Conservation (phyloP, 75 land plant genomes). For the Cryptomeria japonica region DNA sequence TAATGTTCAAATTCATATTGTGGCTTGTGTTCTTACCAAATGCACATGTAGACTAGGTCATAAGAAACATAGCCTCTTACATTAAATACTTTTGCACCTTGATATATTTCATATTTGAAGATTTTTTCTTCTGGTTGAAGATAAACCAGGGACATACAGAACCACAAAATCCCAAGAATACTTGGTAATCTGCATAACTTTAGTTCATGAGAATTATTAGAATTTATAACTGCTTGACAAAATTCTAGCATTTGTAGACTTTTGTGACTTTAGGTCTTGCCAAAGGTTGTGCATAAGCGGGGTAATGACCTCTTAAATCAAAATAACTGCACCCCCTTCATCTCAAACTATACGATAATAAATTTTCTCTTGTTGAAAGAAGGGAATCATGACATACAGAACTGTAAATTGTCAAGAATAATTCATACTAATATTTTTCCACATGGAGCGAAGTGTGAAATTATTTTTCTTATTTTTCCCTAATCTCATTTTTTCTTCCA, state of each 20-base stretch:
- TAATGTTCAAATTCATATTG: background rate
- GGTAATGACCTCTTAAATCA: background rate
- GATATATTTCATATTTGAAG: background rate
- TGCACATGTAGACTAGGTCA: background rate
- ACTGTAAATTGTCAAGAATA: background rate
- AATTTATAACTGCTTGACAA: background rate
- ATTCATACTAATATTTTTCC: background rate
- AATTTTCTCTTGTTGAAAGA: background rate
- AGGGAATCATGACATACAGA: constrained; percentile 12
- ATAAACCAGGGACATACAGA: constrained; percentile 9
- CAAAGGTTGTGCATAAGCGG: background rate
- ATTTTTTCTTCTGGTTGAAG: background rate
- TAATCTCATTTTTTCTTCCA: background rate
- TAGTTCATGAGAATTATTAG: background rate
- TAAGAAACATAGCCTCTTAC: background rate
- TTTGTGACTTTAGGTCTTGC: background rate
- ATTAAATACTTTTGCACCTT: background rate
- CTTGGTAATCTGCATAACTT: background rate
- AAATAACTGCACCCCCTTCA: background rate
- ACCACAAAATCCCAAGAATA: background rate
- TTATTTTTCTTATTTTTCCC: background rate
- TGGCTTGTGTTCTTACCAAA: background rate
- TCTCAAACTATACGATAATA: background rate
- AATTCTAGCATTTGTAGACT: background rate
- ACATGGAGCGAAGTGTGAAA: constrained; percentile 4